Evolutionary conservation across 2,329 filamentous ascomycete species (phyloP).

Genomic region (Fusarium sp.): DNA sequence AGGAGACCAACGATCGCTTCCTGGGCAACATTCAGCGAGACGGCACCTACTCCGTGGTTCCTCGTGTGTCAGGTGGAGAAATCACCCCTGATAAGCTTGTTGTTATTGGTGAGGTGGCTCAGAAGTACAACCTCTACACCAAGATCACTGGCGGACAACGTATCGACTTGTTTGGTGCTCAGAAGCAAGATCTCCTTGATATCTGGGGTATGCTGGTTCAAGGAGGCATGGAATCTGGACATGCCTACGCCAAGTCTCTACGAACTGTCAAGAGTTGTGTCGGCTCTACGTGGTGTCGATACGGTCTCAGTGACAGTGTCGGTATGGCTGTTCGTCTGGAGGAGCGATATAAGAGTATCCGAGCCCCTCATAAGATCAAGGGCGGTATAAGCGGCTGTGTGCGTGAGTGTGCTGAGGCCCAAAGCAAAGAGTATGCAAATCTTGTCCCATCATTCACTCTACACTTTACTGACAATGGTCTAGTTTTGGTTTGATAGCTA

Average conservation of each 20-base stretch:
- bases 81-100: slow-evolving; percentile 90
- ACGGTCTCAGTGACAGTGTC: slow-evolving; percentile 89
- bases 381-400: slow-evolving; percentile 91
- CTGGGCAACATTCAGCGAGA: slow-evolving; percentile 92
- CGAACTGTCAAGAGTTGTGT: slow-evolving; percentile 94
- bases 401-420: slow-evolving; percentile 92
- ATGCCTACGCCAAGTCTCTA: slow-evolving; percentile 90
- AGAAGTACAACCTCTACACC: slow-evolving; percentile 86
- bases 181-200: slow-evolving; percentile 84
- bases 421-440: slow-evolving; percentile 82
- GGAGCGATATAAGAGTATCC: slow-evolving; percentile 91
- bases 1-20: slow-evolving; percentile 92
- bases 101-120: slow-evolving; percentile 84
- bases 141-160: slow-evolving; percentile 94
- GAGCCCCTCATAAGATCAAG: slow-evolving; percentile 92
- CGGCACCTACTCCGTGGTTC: slow-evolving; percentile 90
- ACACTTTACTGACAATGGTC: slow-evolving; percentile 22
- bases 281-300: slow-evolving; percentile 91
- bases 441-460: background rate
- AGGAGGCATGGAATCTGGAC: slow-evolving; percentile 89
- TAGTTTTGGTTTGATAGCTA: slow-evolving; percentile 90
- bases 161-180: slow-evolving; percentile 93
- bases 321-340: slow-evolving; percentile 90
- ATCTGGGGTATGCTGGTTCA: slow-evolving; percentile 87
- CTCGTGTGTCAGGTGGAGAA: slow-evolving; percentile 85